Evolutionary conservation across 306 rosid genomes (phyloP).

Genomic region (Cotoneaster glaucophyllus): DNA sequence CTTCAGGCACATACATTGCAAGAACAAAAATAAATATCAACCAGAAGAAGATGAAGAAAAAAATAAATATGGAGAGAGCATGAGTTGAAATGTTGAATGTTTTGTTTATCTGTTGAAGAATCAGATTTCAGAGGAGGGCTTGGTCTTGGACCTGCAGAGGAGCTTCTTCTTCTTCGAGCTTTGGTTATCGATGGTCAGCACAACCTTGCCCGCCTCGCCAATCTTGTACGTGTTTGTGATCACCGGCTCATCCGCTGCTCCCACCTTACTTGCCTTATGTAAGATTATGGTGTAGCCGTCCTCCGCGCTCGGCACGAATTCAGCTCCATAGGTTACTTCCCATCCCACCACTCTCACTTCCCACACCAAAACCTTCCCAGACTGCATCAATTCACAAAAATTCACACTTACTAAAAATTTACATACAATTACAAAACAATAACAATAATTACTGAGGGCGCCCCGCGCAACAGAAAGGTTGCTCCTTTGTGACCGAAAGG

Average conservation of each 20-base stretch:
- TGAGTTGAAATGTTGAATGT: neutral
- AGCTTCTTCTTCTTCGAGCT: slow-evolving; percentile 93
- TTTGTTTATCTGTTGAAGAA: neutral
- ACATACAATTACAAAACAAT: neutral
- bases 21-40: slow-evolving; percentile 24
- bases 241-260: slow-evolving; percentile 55
- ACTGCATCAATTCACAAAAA: slow-evolving; percentile 26
- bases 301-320: slow-evolving; percentile 66
- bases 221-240: slow-evolving; percentile 54
- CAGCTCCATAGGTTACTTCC: slow-evolving; percentile 87
- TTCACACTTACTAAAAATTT: neutral
- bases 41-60: slow-evolving; percentile 10
- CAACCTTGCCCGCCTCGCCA: slow-evolving; percentile 72
- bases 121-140: slow-evolving; percentile 33
- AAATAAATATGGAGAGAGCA: neutral
- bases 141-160: slow-evolving; percentile 85
- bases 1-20: neutral
- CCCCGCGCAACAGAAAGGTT: no score
- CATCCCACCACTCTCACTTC: slow-evolving; percentile 78
- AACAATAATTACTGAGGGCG: neutral
- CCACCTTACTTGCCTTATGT: slow-evolving; percentile 68
- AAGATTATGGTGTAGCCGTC: slow-evolving; percentile 76
- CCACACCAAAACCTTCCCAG: slow-evolving; percentile 47
- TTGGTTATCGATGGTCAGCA: slow-evolving; percentile 77
- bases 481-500: no score